These are phyloP conservation scores for Coccinonectria pachysandricola DNA, from an alignment of 2,329 filamentous ascomycete genomes.

Conservation along the genomic window DNA sequence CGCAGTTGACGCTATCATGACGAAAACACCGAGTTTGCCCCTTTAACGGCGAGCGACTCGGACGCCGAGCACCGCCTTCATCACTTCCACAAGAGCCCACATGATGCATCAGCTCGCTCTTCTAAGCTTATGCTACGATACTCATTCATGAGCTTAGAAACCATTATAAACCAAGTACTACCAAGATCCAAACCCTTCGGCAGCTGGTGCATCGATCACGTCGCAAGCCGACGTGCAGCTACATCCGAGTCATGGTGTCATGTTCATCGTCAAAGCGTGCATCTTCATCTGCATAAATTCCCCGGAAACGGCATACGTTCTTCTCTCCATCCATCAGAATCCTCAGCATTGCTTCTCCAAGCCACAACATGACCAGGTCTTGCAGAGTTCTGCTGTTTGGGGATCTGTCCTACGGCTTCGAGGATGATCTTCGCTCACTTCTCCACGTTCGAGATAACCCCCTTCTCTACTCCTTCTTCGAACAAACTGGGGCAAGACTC, in stretches of 20 bases:
- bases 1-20: no score
- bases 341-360: conserved; percentile 3
- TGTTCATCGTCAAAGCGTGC: no score
- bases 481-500: conserved; percentile 12
- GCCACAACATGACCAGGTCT: conserved; percentile 4
- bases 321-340: not conserved
- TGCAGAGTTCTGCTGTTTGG: conserved; percentile 14
- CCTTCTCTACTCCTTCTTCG: conserved; percentile 14
- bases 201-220: no score
- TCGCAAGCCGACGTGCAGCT: no score
- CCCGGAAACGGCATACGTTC: conserved; percentile 5
- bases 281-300: no score
- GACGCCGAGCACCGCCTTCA: conserved; percentile 13
- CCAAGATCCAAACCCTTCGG: no score
- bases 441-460: conserved; percentile 15
- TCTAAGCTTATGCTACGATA: conserved; percentile 1
- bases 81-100: no score
- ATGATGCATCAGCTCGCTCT: conserved; percentile 2
- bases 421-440: conserved; percentile 10
- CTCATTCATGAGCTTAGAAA: no score
- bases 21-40: no score
- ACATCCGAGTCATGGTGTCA: no score
- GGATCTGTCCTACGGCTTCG: conserved; percentile 14
- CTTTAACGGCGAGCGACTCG: conserved; percentile 13
- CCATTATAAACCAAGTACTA: no score